These are phyloP conservation scores for Oxytropis ochrocephala DNA, from an alignment of 306 rosid species.

Conservation along the genomic window DNA sequence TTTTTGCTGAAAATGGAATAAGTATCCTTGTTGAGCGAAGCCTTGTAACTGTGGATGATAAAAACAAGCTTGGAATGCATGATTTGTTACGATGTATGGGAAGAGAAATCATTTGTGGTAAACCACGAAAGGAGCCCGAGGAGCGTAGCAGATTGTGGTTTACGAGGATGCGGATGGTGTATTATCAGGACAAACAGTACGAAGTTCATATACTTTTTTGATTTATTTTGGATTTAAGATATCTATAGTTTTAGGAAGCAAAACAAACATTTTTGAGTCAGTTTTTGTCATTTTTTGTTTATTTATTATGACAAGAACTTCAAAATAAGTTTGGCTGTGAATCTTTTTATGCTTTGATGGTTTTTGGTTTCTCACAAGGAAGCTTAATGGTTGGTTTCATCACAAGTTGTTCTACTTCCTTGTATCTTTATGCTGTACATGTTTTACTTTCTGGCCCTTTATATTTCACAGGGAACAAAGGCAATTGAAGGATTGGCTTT, in stretches of 20 bases:
- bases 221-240: background rate
- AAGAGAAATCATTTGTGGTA: background rate
- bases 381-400: background rate
- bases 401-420: background rate
- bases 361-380: too few species aligned
- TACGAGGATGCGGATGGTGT: background rate
- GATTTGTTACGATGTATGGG: background rate
- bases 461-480: constrained; percentile 10
- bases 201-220: background rate
- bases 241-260: background rate
- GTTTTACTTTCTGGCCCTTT: background rate
- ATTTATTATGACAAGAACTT: background rate
- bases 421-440: background rate
- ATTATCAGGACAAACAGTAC: background rate
- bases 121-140: background rate
- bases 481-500: constrained; percentile 19
- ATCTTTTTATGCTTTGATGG: background rate
- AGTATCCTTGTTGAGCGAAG: background rate
- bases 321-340: background rate
- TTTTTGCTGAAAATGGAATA: background rate
- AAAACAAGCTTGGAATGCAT: background rate
- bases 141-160: background rate
- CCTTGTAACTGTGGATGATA: background rate
- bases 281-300: background rate
- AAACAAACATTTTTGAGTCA: background rate